Evolutionary conservation across 164 flowering plant genomes (phyloP), one percentile per base, ranked within the genome.

Genomic region (Annona cherimola): DNA sequence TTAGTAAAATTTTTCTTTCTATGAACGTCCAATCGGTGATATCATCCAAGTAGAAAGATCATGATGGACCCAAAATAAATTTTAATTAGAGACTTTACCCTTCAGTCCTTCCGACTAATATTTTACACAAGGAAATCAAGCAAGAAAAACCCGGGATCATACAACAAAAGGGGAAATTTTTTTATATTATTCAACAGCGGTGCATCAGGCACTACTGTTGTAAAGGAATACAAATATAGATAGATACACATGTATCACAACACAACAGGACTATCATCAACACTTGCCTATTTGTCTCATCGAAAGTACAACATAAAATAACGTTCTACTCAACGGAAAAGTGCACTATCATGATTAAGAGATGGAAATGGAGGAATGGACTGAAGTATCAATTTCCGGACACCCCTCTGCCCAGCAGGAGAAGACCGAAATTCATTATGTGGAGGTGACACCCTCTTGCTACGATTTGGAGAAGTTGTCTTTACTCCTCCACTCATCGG

Each of bases 311-410:
- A 12, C 35, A 50, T n/a, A 40, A 42, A 39, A 69, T 45, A 55
- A 66, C 67, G 19, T 74, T 45, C 72, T 61, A 11, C n/a, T n/a
- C 63, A 4, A 20, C 63, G 35, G 57, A 50, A 50, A 50, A 50
- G 2, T 50, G 57, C 14, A 50, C 57, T 16, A 42, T 64, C 11
- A 45, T 75, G 83, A 45, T 86, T 83, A 77, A 92, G 90, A 14
- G 96, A 86, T 68, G 98, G 99, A 62, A 95, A 91, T 1, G 97
- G 82, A 1, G 99, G 97, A 68, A 95, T 89, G 12, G 98, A 90
- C 64, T 86, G 89, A 61, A 93, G 81, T 40, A 90, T 85, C 87
- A 93, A 73, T 82, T 86, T 93, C 74, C 99, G 82, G 72, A 86
- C 81, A 74, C 86, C 87, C 72, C 90, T 81, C 19, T 76, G 83